These are phyloP conservation scores for Linaria vulgaris DNA, from an alignment of 257 asterid species.

Conservation along the genomic window DNA sequence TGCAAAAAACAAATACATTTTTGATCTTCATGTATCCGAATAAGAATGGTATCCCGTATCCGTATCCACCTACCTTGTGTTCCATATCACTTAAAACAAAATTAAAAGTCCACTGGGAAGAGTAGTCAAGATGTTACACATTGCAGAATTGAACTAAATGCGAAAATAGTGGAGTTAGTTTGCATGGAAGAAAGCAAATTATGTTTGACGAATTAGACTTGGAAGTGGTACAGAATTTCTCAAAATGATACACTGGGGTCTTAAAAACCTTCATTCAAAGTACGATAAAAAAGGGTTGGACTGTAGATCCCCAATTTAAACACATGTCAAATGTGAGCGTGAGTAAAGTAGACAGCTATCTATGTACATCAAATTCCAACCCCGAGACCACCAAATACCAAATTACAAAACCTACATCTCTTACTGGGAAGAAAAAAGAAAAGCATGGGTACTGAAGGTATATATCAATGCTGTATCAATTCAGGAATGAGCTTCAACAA, in stretches of 20 bases:
- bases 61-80: too few relatives aligned
- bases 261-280: background rate
- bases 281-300: too few relatives aligned
- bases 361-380: background rate
- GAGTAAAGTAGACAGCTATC: background rate
- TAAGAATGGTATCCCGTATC: too few relatives aligned
- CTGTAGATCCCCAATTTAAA: too few relatives aligned
- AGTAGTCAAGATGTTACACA: too few relatives aligned
- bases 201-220: background rate
- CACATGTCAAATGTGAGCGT: background rate
- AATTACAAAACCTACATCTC: background rate
- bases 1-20: too few relatives aligned
- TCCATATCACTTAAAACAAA: too few relatives aligned
- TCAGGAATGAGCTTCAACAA: conserved; percentile 85
- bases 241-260: too few relatives aligned
- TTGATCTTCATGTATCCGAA: too few relatives aligned
- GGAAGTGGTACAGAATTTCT: background rate
- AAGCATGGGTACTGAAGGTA: background rate
- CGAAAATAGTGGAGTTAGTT: background rate
- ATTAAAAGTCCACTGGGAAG: too few relatives aligned
- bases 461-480: conserved; percentile 44
- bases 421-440: background rate
- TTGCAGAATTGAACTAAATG: background rate
- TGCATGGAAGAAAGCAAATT: background rate
- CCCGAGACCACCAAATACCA: background rate